phyloP scores from a whole-genome alignment of 2,329 filamentous ascomycete species.

The Tolypocladium nubicola region DNA sequence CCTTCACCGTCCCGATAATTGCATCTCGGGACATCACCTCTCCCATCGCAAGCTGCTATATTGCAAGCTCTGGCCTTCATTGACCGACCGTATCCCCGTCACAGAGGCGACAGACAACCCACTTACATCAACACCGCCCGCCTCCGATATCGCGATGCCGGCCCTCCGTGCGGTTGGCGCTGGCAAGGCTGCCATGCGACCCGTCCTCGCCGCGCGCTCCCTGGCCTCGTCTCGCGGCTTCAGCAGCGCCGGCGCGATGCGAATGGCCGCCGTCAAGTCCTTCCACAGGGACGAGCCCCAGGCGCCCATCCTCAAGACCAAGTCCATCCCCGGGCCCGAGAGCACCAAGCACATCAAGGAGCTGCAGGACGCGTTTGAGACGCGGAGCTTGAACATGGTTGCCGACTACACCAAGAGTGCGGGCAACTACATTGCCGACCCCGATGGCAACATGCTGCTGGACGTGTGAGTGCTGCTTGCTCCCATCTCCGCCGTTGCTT shows the following conservation, averaged over 20 bases:
- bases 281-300: slow-evolving; percentile 40
- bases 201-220: background rate
- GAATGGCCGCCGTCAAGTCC: slow-evolving; percentile 22
- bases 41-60: background rate
- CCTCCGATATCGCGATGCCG: slow-evolving; percentile 3
- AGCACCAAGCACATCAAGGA: slow-evolving; percentile 58
- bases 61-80: background rate
- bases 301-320: slow-evolving; percentile 41
- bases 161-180: slow-evolving; percentile 7
- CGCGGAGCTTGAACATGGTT: slow-evolving; percentile 75
- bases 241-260: slow-evolving; percentile 6
- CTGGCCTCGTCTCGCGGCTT: slow-evolving; percentile 4
- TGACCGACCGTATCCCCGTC: background rate
- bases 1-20: background rate
- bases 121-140: background rate
- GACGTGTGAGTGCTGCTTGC: slow-evolving; percentile 45
- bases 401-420: slow-evolving; percentile 62
- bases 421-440: slow-evolving; percentile 73
- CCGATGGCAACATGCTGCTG: slow-evolving; percentile 61
- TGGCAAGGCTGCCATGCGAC: slow-evolving; percentile 1
- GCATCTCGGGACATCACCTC: background rate
- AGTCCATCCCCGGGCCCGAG: slow-evolving; percentile 62
- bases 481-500: background rate
- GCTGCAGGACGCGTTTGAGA: slow-evolving; percentile 74
- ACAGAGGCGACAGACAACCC: background rate